Base-by-base conservation (phyloP, 345 rosid genomes). In the Brassica napus region DNA sequence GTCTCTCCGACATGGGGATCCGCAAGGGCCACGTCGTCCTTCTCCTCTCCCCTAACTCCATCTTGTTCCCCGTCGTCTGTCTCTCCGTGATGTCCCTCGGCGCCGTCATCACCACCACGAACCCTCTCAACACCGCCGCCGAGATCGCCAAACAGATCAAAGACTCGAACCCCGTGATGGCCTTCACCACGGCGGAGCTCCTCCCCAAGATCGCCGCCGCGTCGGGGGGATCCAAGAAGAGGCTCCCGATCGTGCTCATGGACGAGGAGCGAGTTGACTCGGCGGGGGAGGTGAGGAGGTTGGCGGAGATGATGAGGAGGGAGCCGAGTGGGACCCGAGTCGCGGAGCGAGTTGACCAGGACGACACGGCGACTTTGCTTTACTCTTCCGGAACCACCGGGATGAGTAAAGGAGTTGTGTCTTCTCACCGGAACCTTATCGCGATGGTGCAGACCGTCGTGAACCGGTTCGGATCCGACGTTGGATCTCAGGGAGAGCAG, bases 321-420 rank as follows among this genome's bases (percentile, higher is more conserved):
- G 67, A 64, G 3, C 78, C 82, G 73, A 82, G 79, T 70, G 59
- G 82, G 3, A 63, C 11, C 28, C 88, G 88, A 69, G 86, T 91
- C 26, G 84, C 54, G 75, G 92, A 91, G 35, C 91, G 92, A 83
- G 88, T 94, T 55, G 65, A 80, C 82, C 91, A 85, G 81, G 86
- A 92, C 24, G 98, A 94, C 81, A 88, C 92, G 4, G 98, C 98
- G n/a, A 88, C 92, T 31, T 82, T 94, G 26, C 97, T 94, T n/a
- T 94, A 92, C 85, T 94, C 98, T 4, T 94, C 98, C 0, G 97
- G 98, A 10, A 94, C 98, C 10, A 92, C 98, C 0, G 97, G 98
- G 32, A 87, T 82, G 39, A 94, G 97, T 84, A 94, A 94, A 65
- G 98, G 98, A 15, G 98, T 94, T 77, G 86, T 90, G 5, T 86